These are phyloP conservation scores for Thymus mandschuricus DNA, from an alignment of 257 asterid species.

Conservation along the genomic window DNA sequence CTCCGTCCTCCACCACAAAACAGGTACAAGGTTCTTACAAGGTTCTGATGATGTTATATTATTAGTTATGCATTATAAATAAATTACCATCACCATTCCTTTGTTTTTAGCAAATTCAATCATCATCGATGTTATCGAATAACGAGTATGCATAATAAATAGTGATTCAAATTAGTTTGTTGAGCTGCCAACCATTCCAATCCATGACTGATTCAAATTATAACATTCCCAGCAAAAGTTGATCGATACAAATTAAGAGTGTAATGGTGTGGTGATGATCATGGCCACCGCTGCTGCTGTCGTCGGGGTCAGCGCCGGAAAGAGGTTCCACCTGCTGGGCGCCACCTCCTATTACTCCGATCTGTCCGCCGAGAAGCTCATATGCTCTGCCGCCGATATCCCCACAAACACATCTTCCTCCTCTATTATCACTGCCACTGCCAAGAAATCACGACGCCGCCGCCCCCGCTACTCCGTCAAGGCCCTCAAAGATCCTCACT, in stretches of 20 bases:
- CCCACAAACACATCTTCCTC: slow-evolving; percentile 32
- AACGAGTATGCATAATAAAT: background rate
- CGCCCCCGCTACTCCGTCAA: slow-evolving; percentile 48
- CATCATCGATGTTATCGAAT: slow-evolving; percentile 35
- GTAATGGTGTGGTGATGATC: slow-evolving; percentile 50
- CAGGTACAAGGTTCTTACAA: background rate
- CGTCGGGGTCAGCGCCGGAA: slow-evolving; percentile 72
- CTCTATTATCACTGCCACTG: slow-evolving; percentile 29
- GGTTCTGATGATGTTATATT: background rate
- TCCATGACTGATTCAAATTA: background rate
- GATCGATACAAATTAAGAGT: background rate
- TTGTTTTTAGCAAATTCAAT: background rate
- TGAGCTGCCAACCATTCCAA: background rate
- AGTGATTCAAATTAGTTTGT: background rate
- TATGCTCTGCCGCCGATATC: slow-evolving; percentile 40
- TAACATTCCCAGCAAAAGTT: background rate
- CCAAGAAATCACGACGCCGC: slow-evolving; percentile 44
- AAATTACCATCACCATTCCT: background rate
- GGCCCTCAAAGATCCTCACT: slow-evolving; percentile 54
- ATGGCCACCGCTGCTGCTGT: slow-evolving; percentile 77
- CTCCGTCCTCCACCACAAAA: background rate
- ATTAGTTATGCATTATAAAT: too few relatives aligned
- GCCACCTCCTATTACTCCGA: slow-evolving; percentile 65
- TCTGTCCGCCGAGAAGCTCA: slow-evolving; percentile 15
- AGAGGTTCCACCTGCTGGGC: slow-evolving; percentile 57